Evolutionary conservation across 257 asterid species (phyloP), one percentile per base, ranked within the genome.

Genomic region (Cruciata laevipes): DNA sequence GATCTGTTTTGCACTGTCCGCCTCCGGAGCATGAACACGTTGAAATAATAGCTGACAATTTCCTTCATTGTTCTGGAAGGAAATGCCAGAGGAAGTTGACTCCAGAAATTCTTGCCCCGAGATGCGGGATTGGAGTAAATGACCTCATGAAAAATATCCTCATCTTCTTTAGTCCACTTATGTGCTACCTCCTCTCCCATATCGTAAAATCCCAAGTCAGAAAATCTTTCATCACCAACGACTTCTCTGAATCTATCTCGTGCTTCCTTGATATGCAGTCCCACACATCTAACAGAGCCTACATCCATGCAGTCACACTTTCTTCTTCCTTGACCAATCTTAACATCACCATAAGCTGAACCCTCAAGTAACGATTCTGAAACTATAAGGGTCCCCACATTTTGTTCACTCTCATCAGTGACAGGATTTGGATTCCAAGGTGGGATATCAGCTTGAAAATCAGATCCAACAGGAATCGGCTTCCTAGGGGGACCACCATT

Each of bases 271-370:
- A 87, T 75, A 57, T 88, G 96, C 62, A 82, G 91, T 74, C 75
- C 86, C 57, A 85, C 94, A 55, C 99, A 93, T 75, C 95, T 81
- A 59, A 85, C 75, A 67, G 99, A 90, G 56, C 94, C 95, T 80
- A 68, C 52, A 69, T 90, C 97, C 40, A 59, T 67, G 74, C 96
- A 93, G 62, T 33, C 47, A 69, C 95, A 88, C 40, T 78, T 79
- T 35, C 53, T 71, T 84, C 89, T 78, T 53, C 94, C 89, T 57
- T 73, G 65, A 31, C 86, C 92, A 65, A 80, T 70, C 32, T 75
- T 74, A 30, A 62, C 65, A 44, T 76, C 82, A 25, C 71, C 75
- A 40, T 64, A 25, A 51, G 77, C 63, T 42, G 83, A 65, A 64
- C 62, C 66, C 27, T 69, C 76, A 25, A 56, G 61, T 7, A 81